Evolutionary conservation across 2,329 filamentous ascomycete species (phyloP).

Genomic region (Ustulina deusta): DNA sequence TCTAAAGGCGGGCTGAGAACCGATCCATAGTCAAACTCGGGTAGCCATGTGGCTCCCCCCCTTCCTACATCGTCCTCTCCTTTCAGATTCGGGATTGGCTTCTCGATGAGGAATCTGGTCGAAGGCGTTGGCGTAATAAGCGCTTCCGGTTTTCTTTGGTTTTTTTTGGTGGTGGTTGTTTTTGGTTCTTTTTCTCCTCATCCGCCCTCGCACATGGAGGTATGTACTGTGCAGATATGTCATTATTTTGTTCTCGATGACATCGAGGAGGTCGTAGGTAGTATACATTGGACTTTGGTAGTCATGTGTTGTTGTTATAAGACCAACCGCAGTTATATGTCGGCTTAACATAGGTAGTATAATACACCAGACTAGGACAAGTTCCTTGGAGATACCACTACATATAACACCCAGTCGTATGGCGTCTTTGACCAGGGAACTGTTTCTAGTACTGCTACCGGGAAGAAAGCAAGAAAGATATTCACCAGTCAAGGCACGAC

Average conservation of each 20-base stretch:
- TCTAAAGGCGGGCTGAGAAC: slow-evolving; percentile 28
- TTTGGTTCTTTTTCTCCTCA: neutral
- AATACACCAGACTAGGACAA: neutral
- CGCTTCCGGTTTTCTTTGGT: slow-evolving; percentile 6
- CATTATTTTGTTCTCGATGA: neutral
- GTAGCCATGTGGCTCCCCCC: slow-evolving; percentile 38
- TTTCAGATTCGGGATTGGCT: slow-evolving; percentile 32
- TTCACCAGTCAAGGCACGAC: slow-evolving; percentile 4
- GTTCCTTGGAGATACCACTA: neutral
- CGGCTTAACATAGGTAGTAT: too few species aligned
- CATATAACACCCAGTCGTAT: neutral
- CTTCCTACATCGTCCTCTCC: slow-evolving; percentile 19
- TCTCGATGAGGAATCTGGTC: slow-evolving; percentile 38
- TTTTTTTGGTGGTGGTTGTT: too few species aligned
- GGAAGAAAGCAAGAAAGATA: neutral
- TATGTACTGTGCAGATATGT: slow-evolving; percentile 19
- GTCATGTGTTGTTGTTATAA: too few species aligned
- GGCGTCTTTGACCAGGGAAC: neutral
- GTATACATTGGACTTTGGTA: too few species aligned
- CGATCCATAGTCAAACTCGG: slow-evolving; percentile 35
- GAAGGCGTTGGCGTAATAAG: slow-evolving; percentile 25
- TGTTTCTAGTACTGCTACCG: neutral
- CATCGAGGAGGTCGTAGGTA: neutral
- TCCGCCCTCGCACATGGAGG: slow-evolving; percentile 18
- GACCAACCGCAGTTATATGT: too few species aligned